Percentiles rank a stretch among this genome's conserved stretches.
phyloP scores from a whole-genome alignment of 129 eudicot species.

The Lonicera japonica region DNA sequence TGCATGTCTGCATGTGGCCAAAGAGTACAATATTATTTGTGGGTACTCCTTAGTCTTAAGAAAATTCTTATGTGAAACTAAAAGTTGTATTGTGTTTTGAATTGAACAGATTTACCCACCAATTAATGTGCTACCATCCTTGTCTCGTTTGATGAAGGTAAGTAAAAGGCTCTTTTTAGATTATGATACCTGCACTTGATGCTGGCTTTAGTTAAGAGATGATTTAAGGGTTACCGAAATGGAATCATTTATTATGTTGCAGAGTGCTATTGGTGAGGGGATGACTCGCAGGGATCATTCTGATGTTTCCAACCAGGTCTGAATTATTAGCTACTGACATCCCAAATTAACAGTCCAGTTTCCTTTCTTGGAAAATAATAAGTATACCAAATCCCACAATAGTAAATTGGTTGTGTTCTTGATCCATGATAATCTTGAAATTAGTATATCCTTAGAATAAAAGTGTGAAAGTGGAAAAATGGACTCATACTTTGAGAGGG shows the following conservation, averaged over 20 bases:
- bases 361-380: too few relatives aligned
- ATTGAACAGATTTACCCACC: constrained; percentile 85
- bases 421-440: too few relatives aligned
- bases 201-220: constrained; percentile 1
- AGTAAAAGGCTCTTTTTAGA: constrained; percentile 3
- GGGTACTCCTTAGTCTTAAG: too few relatives aligned
- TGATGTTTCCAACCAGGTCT: constrained; percentile 95
- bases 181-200: background rate
- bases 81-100: constrained; percentile 16
- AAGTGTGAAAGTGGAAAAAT: too few relatives aligned
- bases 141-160: constrained; percentile 98
- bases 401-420: too few relatives aligned
- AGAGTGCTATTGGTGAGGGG: constrained; percentile 99
- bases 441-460: too few relatives aligned
- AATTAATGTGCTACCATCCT: constrained; percentile 93
- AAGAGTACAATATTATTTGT: too few relatives aligned
- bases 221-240: constrained; percentile 5
- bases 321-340: background rate
- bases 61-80: constrained; percentile 4
- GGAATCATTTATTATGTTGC: constrained; percentile 19
- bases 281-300: constrained; percentile 97
- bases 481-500: background rate
- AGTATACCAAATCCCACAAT: too few relatives aligned
- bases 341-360: too few relatives aligned
- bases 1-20: too few relatives aligned